Conservation (phyloP, 2,329 filamentous ascomycete genomes). For the Trichoderma brevicompactum region DNA sequence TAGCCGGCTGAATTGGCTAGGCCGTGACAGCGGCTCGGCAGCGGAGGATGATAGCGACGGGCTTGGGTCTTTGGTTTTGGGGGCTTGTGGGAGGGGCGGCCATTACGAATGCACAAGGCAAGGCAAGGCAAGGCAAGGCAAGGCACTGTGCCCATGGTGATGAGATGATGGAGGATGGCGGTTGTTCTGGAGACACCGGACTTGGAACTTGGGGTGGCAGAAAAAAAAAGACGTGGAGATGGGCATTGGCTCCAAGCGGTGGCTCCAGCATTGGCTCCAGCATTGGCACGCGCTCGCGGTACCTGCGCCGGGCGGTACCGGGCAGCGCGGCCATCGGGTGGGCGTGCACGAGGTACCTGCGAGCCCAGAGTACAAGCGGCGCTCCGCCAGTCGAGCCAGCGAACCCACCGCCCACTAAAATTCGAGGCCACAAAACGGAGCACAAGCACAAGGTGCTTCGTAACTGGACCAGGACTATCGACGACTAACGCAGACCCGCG, state of each 20-base stretch:
- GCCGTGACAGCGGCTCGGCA: neutral
- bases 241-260: slow-evolving; percentile 8
- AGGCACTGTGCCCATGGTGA: neutral
- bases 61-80: too few species aligned
- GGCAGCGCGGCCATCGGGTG: neutral
- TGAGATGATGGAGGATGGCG: neutral
- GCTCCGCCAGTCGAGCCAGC: neutral
- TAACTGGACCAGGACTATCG: too few species aligned
- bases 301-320: slow-evolving; percentile 17
- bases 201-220: neutral
- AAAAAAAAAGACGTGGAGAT: neutral
- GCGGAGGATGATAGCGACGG: too few species aligned
- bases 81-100: too few species aligned
- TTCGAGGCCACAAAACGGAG: too few species aligned
- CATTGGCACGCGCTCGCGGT: slow-evolving; percentile 14
- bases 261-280: neutral
- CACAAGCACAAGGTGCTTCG: too few species aligned
- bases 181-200: slow-evolving; percentile 5
- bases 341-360: neutral
- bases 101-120: too few species aligned
- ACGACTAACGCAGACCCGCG: too few species aligned
- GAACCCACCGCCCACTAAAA: neutral
- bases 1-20: neutral
- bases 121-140: neutral
- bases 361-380: slow-evolving; percentile 6